A percentile compares a stretch with the other conserved stretches of the same genome.
Evolutionary conservation across 371 early-diverging fungal genomes (phyloP).

Genomic region (Mortierella sp.): DNA sequence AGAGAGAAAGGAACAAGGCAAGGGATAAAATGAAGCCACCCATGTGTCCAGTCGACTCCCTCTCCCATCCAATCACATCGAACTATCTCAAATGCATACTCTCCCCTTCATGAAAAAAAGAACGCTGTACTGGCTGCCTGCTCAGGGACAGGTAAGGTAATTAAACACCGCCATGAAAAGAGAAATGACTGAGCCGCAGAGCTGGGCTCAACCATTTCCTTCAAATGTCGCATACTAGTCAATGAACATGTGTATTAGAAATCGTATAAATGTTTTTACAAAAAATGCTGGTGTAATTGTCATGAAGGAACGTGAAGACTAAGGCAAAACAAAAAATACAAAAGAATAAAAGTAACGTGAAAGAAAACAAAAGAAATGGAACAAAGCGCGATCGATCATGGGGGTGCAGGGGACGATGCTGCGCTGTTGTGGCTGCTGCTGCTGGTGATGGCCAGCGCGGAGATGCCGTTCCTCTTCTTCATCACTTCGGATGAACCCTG

Average conservation of each 20-base stretch:
- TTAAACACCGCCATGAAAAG: not conserved
- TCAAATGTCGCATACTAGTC: not conserved
- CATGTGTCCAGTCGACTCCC: not conserved
- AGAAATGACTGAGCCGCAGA: not conserved
- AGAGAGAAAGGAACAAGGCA: not conserved
- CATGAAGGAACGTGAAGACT: not conserved
- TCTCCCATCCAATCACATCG: not conserved
- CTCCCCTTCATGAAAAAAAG: not conserved
- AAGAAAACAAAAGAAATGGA: not conserved
- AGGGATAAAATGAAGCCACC: not conserved
- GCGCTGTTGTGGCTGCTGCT: not conserved
- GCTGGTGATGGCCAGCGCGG: not conserved
- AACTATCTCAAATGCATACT: not conserved
- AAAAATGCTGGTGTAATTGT: not conserved
- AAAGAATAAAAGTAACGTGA: not conserved
- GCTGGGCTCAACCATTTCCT: not conserved
- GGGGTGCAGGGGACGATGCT: conserved; percentile 4
- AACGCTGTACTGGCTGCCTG: not conserved
- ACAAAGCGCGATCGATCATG: not conserved
- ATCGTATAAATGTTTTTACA: not conserved
- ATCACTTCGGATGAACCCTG: conserved; percentile 52
- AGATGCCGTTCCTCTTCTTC: conserved; percentile 21
- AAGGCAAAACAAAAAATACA: not conserved
- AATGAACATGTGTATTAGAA: not conserved
- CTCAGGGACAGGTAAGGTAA: not conserved